Conservation (phyloP, 345 rosid genomes). For the Ceriops decandra region DNA sequence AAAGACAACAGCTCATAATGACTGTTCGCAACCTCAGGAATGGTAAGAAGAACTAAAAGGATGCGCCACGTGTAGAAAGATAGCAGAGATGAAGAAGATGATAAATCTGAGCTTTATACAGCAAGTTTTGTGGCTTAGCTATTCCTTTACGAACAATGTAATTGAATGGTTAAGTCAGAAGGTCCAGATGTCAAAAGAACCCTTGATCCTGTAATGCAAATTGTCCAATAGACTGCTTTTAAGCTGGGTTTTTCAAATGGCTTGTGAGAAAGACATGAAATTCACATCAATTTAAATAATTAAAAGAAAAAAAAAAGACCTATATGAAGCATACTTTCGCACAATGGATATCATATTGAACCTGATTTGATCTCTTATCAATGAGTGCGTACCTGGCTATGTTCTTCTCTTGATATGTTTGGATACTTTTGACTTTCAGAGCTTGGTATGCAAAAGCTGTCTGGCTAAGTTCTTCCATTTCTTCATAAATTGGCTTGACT, state of each 20-base stretch:
- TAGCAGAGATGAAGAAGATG: not conserved
- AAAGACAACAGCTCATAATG: constrained; percentile 94
- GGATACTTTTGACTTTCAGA: constrained; percentile 18
- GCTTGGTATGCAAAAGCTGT: constrained; percentile 20
- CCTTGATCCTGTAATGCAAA: not conserved
- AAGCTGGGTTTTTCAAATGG: too few species aligned
- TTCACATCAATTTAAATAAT: not conserved
- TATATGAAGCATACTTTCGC: constrained; percentile 28
- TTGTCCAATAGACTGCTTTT: not conserved
- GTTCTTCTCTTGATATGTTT: constrained; percentile 31
- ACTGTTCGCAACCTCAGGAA: constrained; percentile 79
- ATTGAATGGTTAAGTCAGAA: not conserved
- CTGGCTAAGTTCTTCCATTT: constrained; percentile 19
- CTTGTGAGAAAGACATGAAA: not conserved
- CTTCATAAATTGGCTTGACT: constrained; percentile 16
- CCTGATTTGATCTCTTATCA: too few species aligned
- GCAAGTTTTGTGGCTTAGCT: not conserved
- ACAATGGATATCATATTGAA: constrained; percentile 15
- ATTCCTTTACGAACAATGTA: constrained; percentile 1
- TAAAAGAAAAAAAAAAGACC: constrained; percentile 10
- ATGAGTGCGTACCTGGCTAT: not conserved
- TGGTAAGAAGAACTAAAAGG: constrained; percentile 42
- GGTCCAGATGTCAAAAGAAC: not conserved
- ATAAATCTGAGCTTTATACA: not conserved
- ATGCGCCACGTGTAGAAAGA: not conserved